These are phyloP conservation scores for Eucalyptus guilfoylei DNA, from an alignment of 345 rosid genomes.

Conservation along the genomic window DNA sequence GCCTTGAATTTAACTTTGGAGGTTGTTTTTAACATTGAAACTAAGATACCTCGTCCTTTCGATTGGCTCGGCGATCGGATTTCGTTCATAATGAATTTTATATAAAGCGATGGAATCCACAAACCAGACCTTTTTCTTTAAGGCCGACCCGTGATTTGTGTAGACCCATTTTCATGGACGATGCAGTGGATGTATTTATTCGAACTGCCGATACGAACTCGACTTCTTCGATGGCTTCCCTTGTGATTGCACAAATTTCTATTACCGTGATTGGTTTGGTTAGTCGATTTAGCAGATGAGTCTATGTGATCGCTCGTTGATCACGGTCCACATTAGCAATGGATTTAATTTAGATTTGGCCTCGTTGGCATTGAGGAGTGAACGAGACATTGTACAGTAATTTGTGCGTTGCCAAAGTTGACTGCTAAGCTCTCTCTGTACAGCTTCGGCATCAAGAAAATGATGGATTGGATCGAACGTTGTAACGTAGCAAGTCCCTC, in stretches of 20 bases:
- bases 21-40: background rate
- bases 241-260: background rate
- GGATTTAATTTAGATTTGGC: background rate
- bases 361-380: background rate
- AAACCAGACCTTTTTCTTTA: background rate
- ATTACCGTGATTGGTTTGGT: background rate
- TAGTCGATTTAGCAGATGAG: background rate
- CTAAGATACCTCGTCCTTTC: background rate
- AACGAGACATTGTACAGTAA: background rate
- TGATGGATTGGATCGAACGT: background rate
- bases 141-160: background rate
- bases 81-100: background rate
- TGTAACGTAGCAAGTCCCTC: background rate
- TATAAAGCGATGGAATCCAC: background rate
- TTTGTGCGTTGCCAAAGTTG: background rate
- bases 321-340: background rate
- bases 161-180: background rate
- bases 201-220: background rate
- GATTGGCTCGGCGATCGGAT: background rate
- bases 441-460: background rate
- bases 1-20: background rate
- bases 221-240: background rate
- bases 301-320: background rate
- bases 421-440: background rate
- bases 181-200: background rate